A percentile compares a stretch with the other conserved stretches of the same genome.
Conservation (phyloP, 192 early-diverging fungal species). For the Blastocladiella britannica region DNA sequence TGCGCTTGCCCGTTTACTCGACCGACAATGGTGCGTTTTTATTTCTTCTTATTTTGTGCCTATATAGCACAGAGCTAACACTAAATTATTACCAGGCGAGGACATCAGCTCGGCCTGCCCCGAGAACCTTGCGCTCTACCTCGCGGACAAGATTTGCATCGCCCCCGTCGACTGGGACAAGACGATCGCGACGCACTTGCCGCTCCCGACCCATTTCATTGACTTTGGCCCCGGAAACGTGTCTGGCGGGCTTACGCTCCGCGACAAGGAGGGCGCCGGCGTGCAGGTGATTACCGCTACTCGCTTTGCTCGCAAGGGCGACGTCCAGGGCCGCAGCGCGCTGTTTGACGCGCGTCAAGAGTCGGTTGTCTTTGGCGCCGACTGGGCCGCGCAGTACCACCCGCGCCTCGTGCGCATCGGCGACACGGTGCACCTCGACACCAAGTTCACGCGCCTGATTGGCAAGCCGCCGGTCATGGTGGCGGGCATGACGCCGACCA, state of each 20-base stretch:
- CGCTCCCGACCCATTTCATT: slow-evolving; percentile 59
- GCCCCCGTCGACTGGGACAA: slow-evolving; percentile 56
- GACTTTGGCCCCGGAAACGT: slow-evolving; percentile 84
- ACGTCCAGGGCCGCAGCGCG: slow-evolving; percentile 48
- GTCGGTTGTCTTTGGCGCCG: slow-evolving; percentile 49
- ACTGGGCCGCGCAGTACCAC: slow-evolving; percentile 72
- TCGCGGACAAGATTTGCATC: slow-evolving; percentile 51
- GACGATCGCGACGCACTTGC: slow-evolving; percentile 25
- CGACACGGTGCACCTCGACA: slow-evolving; percentile 62
- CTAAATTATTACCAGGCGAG: slow-evolving; percentile 18
- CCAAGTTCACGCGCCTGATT: slow-evolving; percentile 61
- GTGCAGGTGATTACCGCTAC: slow-evolving; percentile 43
- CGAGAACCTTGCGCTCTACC: slow-evolving; percentile 30
- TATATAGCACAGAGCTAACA: slow-evolving; percentile 1
- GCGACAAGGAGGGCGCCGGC: slow-evolving; percentile 75
- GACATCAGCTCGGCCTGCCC: slow-evolving; percentile 35
- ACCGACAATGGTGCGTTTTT: background rate
- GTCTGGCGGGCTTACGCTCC: slow-evolving; percentile 53
- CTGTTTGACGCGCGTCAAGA: slow-evolving; percentile 59
- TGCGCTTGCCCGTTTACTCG: too few species aligned
- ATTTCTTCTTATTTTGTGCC: slow-evolving; percentile 4
- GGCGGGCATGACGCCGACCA: slow-evolving; percentile 83
- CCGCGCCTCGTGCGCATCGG: slow-evolving; percentile 56
- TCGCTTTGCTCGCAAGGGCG: slow-evolving; percentile 34
- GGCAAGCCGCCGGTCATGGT: slow-evolving; percentile 84